phyloP scores from a whole-genome alignment of 2,329 filamentous ascomycete species.

The Diaporthe velutina region DNA sequence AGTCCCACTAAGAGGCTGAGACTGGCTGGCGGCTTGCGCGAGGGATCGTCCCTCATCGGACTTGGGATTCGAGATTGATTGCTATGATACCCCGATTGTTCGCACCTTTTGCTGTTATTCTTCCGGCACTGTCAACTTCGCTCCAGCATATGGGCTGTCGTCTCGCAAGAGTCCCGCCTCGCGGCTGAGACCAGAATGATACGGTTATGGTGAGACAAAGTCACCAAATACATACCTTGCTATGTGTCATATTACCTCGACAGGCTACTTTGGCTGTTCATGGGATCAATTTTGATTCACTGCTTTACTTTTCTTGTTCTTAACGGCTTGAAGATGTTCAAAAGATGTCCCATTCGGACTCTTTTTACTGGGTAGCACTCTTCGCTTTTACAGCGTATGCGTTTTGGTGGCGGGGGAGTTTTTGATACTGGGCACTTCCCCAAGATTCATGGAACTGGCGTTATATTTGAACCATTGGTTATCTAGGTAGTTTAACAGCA shows the following conservation, averaged over 20 bases:
- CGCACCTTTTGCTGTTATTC: background rate
- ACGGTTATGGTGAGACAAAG: background rate
- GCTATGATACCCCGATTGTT: slow-evolving; percentile 33
- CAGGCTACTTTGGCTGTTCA: background rate
- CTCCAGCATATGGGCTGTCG: background rate
- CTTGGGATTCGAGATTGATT: slow-evolving; percentile 59
- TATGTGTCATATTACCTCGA: slow-evolving; percentile 10
- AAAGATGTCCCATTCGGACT: background rate
- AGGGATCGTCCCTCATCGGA: slow-evolving; percentile 58
- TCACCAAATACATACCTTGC: background rate
- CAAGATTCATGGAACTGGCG: slow-evolving; percentile 21
- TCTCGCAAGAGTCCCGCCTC: slow-evolving; percentile 3
- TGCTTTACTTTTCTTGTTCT: background rate
- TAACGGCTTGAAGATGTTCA: background rate
- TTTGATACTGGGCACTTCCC: background rate
- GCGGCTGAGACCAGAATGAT: slow-evolving; percentile 3
- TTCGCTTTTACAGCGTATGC: slow-evolving; percentile 21
- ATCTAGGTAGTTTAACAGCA: background rate
- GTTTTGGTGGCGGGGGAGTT: slow-evolving; percentile 1
- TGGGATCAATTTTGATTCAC: too few species aligned
- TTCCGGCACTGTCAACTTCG: background rate
- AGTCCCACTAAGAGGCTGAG: slow-evolving; percentile 67
- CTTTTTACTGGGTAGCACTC: slow-evolving; percentile 6
- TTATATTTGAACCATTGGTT: background rate
- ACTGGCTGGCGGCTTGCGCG: slow-evolving; percentile 54